Conservation (phyloP, 495 filamentous ascomycete genomes). For the Tuber indicum region DNA sequence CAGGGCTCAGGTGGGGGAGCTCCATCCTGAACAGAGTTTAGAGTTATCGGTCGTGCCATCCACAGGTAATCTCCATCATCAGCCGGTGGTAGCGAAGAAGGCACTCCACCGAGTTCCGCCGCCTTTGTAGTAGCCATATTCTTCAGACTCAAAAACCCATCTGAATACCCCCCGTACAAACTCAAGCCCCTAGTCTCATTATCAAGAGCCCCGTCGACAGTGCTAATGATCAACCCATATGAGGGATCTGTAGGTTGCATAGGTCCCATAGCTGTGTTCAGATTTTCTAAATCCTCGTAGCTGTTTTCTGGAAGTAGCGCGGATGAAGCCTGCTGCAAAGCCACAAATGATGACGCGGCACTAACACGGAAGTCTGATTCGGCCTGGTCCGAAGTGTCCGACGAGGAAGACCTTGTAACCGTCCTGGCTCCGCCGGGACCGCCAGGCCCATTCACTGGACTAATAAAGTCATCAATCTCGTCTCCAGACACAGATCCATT, state of each 20-base stretch:
- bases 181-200: conserved; percentile 30
- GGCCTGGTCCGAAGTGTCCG: conserved; percentile 40
- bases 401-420: conserved; percentile 36
- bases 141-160: conserved; percentile 31
- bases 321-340: conserved; percentile 33
- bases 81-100: conserved; percentile 26
- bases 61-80: conserved; percentile 39
- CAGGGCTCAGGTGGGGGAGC: conserved; percentile 27
- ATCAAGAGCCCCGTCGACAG: conserved; percentile 34
- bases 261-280: conserved; percentile 14
- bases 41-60: conserved; percentile 34
- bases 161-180: conserved; percentile 30
- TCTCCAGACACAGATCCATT: conserved; percentile 40
- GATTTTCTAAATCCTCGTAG: conserved; percentile 34
- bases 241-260: background rate
- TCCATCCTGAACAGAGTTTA: conserved; percentile 22
- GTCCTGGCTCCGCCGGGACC: conserved; percentile 28
- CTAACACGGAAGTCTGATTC: conserved; percentile 42
- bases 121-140: conserved; percentile 34
- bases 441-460: conserved; percentile 34
- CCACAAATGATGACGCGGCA: conserved; percentile 38
- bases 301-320: conserved; percentile 4
- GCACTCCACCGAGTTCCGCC: conserved; percentile 29
- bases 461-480: conserved; percentile 39
- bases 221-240: conserved; percentile 26